A percentile compares a stretch with the other conserved stretches of the same genome.
phyloP scores from a whole-genome alignment of 139 green algal species.

The Coccomyxa sp. region DNA sequence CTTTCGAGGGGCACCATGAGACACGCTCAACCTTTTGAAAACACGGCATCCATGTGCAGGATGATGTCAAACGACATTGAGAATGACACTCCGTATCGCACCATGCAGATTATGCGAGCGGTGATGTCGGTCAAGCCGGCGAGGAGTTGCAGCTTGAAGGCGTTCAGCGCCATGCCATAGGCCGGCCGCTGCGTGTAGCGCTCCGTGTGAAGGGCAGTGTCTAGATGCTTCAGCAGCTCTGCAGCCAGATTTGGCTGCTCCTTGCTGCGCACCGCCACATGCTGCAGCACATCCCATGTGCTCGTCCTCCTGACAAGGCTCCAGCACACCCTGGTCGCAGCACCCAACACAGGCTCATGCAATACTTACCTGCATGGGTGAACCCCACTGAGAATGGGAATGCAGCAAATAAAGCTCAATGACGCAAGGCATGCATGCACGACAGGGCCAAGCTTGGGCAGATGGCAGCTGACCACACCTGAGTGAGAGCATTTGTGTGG shows the following conservation, averaged over 20 bases:
- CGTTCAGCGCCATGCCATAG: background rate
- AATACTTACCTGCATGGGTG: background rate
- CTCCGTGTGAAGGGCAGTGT: slow-evolving; percentile 9
- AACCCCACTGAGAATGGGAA: too few relatives aligned
- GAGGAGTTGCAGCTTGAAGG: slow-evolving; percentile 5
- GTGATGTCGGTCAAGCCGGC: background rate
- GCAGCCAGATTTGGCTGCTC: background rate
- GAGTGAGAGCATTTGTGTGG: too few relatives aligned
- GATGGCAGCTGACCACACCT: too few relatives aligned
- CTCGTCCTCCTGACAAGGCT: slow-evolving; percentile 3
- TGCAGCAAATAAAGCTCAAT: too few relatives aligned
- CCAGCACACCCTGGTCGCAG: slow-evolving; percentile 3
- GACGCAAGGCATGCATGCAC: too few relatives aligned
- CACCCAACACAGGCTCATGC: background rate
- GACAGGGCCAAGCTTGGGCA: too few relatives aligned
- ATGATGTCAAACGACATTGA: background rate
- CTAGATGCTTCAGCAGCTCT: slow-evolving; percentile 4
- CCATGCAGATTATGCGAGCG: slow-evolving; percentile 3
- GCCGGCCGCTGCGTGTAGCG: background rate
- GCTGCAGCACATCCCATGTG: slow-evolving; percentile 4
- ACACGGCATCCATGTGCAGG: background rate
- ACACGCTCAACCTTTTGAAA: background rate
- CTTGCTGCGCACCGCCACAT: background rate
- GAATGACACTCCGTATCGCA: too few relatives aligned
- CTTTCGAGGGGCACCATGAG: background rate